phyloP scores from a whole-genome alignment of 2,329 filamentous ascomycete species.

The Tricladium varicosporioides region DNA sequence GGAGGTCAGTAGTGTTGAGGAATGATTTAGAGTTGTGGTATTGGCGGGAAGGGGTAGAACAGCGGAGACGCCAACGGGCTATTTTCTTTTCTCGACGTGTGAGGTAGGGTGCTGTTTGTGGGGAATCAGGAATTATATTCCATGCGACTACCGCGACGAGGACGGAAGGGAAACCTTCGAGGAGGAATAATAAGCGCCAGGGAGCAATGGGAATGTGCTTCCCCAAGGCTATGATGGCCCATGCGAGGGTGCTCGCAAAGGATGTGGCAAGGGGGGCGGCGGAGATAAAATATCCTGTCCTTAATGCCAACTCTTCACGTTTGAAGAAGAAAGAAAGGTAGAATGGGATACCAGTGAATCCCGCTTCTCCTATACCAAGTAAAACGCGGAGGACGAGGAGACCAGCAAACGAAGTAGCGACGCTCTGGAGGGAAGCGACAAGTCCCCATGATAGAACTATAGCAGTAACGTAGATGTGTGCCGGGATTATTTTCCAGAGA shows the following conservation, averaged over 20 bases:
- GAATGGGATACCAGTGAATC: conserved; percentile 62
- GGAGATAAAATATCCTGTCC: conserved; percentile 84
- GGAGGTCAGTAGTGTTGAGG: conserved; percentile 30
- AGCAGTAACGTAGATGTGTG: conserved; percentile 56
- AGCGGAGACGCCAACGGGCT: conserved; percentile 64
- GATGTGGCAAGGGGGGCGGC: conserved; percentile 79
- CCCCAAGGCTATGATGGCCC: conserved; percentile 71
- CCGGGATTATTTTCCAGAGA: conserved; percentile 58
- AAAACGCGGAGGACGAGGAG: conserved; percentile 55
- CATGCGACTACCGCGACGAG: conserved; percentile 72
- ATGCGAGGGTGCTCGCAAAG: conserved; percentile 77
- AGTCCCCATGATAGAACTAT: conserved; percentile 79
- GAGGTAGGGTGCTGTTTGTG: conserved; percentile 62
- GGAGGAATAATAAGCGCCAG: conserved; percentile 81
- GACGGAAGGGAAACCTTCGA: conserved; percentile 83
- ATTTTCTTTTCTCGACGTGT: conserved; percentile 64
- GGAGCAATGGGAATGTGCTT: conserved; percentile 66
- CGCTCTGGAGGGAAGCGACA: conserved; percentile 69
- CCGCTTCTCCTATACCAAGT: conserved; percentile 63
- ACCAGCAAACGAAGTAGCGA: conserved; percentile 61
- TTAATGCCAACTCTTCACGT: conserved; percentile 72
- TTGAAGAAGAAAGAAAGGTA: conserved; percentile 66
- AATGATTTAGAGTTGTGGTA: too few relatives aligned
- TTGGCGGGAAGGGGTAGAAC: conserved; percentile 19
- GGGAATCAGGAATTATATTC: conserved; percentile 73